Base-by-base conservation (phyloP, 1,284 basidiomycete genomes). In the Rhizoctonia solani region DNA sequence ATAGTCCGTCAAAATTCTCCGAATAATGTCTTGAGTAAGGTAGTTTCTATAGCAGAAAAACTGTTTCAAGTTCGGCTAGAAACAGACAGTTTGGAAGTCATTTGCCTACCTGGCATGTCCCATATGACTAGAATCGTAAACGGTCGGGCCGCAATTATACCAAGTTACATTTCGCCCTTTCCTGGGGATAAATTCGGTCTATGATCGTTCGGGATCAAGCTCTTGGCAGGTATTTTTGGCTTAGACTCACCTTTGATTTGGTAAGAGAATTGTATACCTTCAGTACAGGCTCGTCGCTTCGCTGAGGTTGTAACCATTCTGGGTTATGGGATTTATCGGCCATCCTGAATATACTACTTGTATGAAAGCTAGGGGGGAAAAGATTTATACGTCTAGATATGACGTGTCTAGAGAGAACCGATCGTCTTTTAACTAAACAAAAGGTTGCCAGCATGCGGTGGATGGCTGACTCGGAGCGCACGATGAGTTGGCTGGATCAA, bases 131-230 rank as follows among this genome's bases (percentile, higher is more conserved):
- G 94, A 87, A 82, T 99, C 97, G 77, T 99, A 99, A 5, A 99
- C 97, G 1, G 97, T 99, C n/a, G 97, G 97, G 5, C 97, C 95
- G 75, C 95, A 98, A 76, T 96, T 98, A 78, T 98, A 98, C 97
- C 97, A 99, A 74, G 97, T 97, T 19, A 99, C 89, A 73, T 87
- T 87, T n/a, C 87, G 86, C 0, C 90, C 92, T 71, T 88, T 82
- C 68, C 80, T 85, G 8, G 96, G 88, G 13, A 93, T 79, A 72
- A 99, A 98, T 69, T 90, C 89, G 69, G 86, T 92, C 87, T 91
- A 75, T 23, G 29, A 32, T 29, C 25, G 29, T 30, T 49, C 34
- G 53, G 66, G 63, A 50, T 34, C 55, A 55, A 46, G 52, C n/a
- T 66, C 67, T 68, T 65, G 73, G 19, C 41, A 47, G 58, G 49